Evolutionary conservation across 2,329 filamentous ascomycete species (phyloP).

Genomic region (Septoria linicola): DNA sequence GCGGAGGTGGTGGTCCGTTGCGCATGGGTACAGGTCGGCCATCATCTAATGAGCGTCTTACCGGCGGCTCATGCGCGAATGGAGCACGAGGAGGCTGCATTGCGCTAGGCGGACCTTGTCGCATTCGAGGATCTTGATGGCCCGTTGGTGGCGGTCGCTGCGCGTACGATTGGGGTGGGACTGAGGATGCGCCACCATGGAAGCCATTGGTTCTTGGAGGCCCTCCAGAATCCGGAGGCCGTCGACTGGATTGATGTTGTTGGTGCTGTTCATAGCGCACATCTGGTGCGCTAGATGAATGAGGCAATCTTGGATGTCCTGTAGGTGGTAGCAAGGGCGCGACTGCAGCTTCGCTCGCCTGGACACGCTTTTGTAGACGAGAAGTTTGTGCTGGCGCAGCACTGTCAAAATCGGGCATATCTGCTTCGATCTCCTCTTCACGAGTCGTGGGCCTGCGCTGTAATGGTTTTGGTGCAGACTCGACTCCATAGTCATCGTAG

Average conservation of each 20-base stretch:
- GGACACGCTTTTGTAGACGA: slow-evolving; percentile 31
- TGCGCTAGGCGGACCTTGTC: slow-evolving; percentile 13
- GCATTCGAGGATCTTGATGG: slow-evolving; percentile 17
- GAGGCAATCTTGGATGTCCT: slow-evolving; percentile 15
- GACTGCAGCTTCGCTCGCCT: slow-evolving; percentile 31
- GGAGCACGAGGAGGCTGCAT: slow-evolving; percentile 30
- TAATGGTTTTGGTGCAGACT: slow-evolving; percentile 16
- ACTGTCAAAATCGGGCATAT: slow-evolving; percentile 65
- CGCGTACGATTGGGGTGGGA: slow-evolving; percentile 17
- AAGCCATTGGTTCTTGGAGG: slow-evolving; percentile 21
- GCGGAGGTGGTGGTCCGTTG: slow-evolving; percentile 28
- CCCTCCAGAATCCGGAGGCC: slow-evolving; percentile 9
- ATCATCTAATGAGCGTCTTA: slow-evolving; percentile 33
- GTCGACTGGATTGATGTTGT: slow-evolving; percentile 10
- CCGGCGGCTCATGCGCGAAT: slow-evolving; percentile 25
- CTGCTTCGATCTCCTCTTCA: slow-evolving; percentile 50
- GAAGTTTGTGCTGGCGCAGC: slow-evolving; percentile 34
- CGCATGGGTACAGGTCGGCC: slow-evolving; percentile 30
- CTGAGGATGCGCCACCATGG: slow-evolving; percentile 8
- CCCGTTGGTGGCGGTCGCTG: slow-evolving; percentile 16
- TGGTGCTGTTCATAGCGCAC: slow-evolving; percentile 20
- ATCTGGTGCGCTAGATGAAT: slow-evolving; percentile 21
- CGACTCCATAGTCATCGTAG: slow-evolving; percentile 25
- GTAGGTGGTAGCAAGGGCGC: slow-evolving; percentile 11
- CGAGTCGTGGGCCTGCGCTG: slow-evolving; percentile 29